These are phyloP conservation scores for Dillenia suffruticosa DNA, from an alignment of 164 flowering plant genomes.

Conservation along the genomic window DNA sequence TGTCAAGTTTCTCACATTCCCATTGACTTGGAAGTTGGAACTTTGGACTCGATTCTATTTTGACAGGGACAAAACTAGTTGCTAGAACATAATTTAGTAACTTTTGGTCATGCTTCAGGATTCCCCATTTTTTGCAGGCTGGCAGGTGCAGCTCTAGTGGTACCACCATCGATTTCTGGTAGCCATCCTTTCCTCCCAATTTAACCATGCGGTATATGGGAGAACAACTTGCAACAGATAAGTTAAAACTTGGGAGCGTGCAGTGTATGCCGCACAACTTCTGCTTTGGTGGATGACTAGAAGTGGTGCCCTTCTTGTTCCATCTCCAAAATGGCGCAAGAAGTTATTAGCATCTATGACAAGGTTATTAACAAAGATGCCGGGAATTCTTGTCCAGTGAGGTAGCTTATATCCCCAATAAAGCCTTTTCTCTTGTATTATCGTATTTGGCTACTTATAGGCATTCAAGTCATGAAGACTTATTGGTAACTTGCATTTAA, in stretches of 20 bases:
- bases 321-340: conserved; percentile 11
- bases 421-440: no score
- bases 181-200: conserved; percentile 38
- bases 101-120: no score
- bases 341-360: conserved; percentile 20
- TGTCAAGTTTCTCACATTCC: neutral
- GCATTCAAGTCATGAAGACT: no score
- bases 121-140: conserved; percentile 23
- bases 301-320: conserved; percentile 34
- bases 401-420: conserved; percentile 7
- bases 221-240: conserved; percentile 16
- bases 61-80: no score
- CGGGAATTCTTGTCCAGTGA: conserved; percentile 1
- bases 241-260: conserved; percentile 20
- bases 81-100: no score
- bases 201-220: conserved; percentile 15
- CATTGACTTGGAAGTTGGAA: neutral
- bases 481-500: no score
- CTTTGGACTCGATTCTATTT: no score
- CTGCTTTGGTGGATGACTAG: conserved; percentile 41
- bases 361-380: conserved; percentile 11
- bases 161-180: conserved; percentile 59
- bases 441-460: no score
- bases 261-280: conserved; percentile 25
- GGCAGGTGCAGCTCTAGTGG: conserved; percentile 49